These are phyloP conservation scores for Russula sp. DNA, from an alignment of 768 basidiomycete genomes.

Conservation along the genomic window DNA sequence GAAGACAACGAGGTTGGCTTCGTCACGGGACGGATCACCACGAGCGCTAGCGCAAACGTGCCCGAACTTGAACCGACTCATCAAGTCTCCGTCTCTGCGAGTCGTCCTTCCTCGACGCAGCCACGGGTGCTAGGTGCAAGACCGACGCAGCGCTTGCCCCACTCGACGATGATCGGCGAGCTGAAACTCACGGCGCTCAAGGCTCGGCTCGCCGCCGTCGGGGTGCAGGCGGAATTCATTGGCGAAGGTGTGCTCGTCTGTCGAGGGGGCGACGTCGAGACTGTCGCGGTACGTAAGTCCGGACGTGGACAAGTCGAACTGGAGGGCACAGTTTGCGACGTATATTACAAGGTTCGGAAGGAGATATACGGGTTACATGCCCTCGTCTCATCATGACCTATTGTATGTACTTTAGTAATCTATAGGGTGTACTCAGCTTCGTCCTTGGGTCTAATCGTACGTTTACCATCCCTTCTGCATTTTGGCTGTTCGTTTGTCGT, in stretches of 20 bases:
- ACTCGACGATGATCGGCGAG: conserved; percentile 96
- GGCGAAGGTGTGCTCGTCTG: conserved; percentile 96
- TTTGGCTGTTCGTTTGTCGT: background rate
- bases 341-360: conserved; percentile 82
- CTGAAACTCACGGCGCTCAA: conserved; percentile 88
- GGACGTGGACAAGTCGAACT: conserved; percentile 80
- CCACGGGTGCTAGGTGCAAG: conserved; percentile 57
- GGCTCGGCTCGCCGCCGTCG: conserved; percentile 60
- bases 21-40: conserved; percentile 80
- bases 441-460: background rate
- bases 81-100: conserved; percentile 1
- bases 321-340: conserved; percentile 81
- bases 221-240: conserved; percentile 88
- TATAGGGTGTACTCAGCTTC: background rate
- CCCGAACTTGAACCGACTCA: conserved; percentile 75
- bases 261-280: conserved; percentile 55
- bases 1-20: conserved; percentile 97
- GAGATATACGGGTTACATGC: conserved; percentile 92
- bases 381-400: conserved; percentile 55
- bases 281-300: conserved; percentile 85
- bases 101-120: conserved; percentile 21
- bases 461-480: background rate
- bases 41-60: conserved; percentile 80
- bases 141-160: conserved; percentile 58
- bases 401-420: background rate